Evolutionary conservation across 768 basidiomycete genomes (phyloP), one percentile per base, ranked within the genome.

Genomic region (Pleurotus djamor): DNA sequence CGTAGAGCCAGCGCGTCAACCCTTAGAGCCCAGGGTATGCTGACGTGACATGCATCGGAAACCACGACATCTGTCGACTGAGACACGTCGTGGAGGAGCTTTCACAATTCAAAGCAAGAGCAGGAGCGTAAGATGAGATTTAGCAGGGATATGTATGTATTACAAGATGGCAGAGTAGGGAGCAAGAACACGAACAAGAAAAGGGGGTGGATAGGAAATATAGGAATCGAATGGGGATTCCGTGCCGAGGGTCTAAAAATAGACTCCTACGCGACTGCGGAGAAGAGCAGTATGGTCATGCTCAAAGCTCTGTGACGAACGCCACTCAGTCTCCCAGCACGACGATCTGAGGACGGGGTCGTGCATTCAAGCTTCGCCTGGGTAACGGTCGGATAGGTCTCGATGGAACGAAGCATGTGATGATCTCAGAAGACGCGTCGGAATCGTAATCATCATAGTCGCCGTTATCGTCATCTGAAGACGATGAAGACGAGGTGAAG

Each of bases 401-500:
- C 16, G 57, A 48, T 13, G 57, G 57, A 35, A 49, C 32, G 33
- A 49, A 49, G 48, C 57, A 58, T 21, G 57, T 58, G 14, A 58
- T 58, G 57, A 58, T 58, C 32, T 58, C 57, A 41, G 57, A 58
- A 34, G 57, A 58, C 35, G 57, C 44, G 47, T 58, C 57, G 32
- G 57, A 58, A 37, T 49, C 57, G 34, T 58, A 58, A 16, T 58
- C 57, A 48, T 21, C 34, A 8, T 58, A 44, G 17, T 16, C 16
- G 10, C 33, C 47, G 41, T 21, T 17, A n/a, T 58, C 57, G 17
- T 16, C 16, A 16, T 47, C 47, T 21, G 50, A 47, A 5, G 49
- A 55, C 13, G 16, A 16, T 17, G 57, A 56, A 9, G 54, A 37
- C 9, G 54, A 56, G 9, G 54, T 17, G 41, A 21, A 34, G 8